Evolutionary conservation across 1,284 basidiomycete genomes (phyloP), one percentile per base, ranked within the genome.

Genomic region (Anthracocystis panici-leucophaei): DNA sequence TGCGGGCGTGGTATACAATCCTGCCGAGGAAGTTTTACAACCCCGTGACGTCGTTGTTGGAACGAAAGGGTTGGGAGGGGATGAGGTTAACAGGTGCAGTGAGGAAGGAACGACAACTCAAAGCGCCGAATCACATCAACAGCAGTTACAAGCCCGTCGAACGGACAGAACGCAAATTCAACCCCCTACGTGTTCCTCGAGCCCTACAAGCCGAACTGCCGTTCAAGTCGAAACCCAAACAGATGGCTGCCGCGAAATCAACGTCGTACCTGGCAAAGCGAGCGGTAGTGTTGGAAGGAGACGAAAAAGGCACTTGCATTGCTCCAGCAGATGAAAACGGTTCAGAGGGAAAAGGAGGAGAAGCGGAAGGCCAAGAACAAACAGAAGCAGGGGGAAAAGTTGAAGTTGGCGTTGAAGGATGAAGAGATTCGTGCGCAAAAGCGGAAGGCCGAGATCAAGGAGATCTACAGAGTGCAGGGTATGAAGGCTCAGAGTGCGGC

Each of bases 21-120:
- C 91, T 95, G 83, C 97, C 96, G 5, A 90, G 95, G 70, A 93
- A 93, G 86, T 95, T 94, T 86, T 99, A 98, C 88, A 98, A 97
- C 84, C 93, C 97, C 0, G 94, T 99, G 67, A 96, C 93, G 0
- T 96, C 93, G 1, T 88, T 98, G 10, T 88, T 99, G 1, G 86
- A 89, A 44, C 41, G 51, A 0, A 68, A 75, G 14, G 57, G 33
- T 0, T 83, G 81, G 80, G 49, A 73, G 25, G 96, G 95, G 1
- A 99, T 99, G 96, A 91, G 97, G 38, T 89, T 98, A 40, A 98
- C 95, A 0, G 96, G 97, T 35, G 91, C 95, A 84, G 91, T 99
- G 23, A 90, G 97, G 16, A 89, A 91, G 23, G 93, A 94, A 20
- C 89, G 95, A 80, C 91, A 90, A 2, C 81, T 96, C 49, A 93